A percentile compares a stretch with the other conserved stretches of the same genome.
Evolutionary conservation across 768 basidiomycete species (phyloP).

Genomic region (Termitomyces sp.): DNA sequence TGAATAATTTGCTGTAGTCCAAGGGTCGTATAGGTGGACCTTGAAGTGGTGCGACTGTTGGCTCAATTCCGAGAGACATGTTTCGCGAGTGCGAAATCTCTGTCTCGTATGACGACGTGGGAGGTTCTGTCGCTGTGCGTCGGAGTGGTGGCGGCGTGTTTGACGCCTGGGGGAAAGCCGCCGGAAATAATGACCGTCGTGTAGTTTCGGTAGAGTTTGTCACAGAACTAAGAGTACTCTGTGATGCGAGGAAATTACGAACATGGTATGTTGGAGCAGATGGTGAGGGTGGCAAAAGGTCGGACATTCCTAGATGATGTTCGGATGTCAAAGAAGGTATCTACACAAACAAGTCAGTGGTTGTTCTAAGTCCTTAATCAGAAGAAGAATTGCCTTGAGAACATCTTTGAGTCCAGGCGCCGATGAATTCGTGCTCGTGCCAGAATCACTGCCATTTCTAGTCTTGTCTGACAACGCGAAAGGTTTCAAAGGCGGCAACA

Average conservation of each 20-base stretch:
- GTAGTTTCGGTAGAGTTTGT: constrained; percentile 11
- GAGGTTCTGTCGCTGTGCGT: constrained; percentile 10
- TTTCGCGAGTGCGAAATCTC: constrained; percentile 8
- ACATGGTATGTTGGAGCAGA: constrained; percentile 34
- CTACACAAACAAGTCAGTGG: constrained; percentile 23
- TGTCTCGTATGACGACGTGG: constrained; percentile 13
- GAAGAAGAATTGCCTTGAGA: constrained; percentile 44
- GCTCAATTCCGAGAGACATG: constrained; percentile 20
- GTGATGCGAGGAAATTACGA: constrained; percentile 29
- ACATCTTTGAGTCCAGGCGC: constrained; percentile 68
- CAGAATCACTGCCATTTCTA: constrained; percentile 43
- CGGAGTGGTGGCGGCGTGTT: constrained; percentile 24
- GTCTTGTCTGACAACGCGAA: constrained; percentile 36
- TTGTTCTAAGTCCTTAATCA: not conserved
- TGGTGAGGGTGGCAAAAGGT: constrained; percentile 73
- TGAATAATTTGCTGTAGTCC: constrained; percentile 57
- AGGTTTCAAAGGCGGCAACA: constrained; percentile 39
- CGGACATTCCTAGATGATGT: constrained; percentile 60
- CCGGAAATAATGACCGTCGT: constrained; percentile 15
- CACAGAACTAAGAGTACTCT: constrained; percentile 29
- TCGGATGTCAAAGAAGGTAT: constrained; percentile 64
- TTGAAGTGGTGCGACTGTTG: constrained; percentile 17
- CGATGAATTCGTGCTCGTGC: constrained; percentile 26
- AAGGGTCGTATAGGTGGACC: constrained; percentile 55
- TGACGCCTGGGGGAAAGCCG: constrained; percentile 20